A percentile compares a stretch with the other conserved stretches of the same genome.
Conservation (phyloP, 1,284 basidiomycete species). For the Apiotrichum sp. region DNA sequence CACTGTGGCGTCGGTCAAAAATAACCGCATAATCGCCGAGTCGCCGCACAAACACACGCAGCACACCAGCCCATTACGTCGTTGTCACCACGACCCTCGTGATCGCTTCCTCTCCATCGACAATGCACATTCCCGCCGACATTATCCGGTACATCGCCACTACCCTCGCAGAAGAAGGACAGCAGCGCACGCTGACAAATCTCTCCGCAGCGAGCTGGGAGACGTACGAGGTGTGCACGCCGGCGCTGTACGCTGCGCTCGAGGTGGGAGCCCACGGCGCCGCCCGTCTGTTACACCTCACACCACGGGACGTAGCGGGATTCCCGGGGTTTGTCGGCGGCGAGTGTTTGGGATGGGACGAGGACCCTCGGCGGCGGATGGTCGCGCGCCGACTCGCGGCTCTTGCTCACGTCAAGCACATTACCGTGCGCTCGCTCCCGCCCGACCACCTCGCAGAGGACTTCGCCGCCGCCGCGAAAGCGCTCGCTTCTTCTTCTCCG, state of each 20-base stretch:
- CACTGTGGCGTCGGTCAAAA: no score
- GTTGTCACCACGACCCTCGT: no score
- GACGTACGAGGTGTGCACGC: slow-evolving; percentile 18
- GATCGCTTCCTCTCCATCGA: not conserved
- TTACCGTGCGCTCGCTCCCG: slow-evolving; percentile 1
- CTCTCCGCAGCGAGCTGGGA: slow-evolving; percentile 14
- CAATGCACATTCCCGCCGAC: slow-evolving; percentile 8
- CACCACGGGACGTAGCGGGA: not conserved
- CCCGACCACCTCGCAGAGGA: not conserved
- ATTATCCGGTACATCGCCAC: slow-evolving; percentile 21
- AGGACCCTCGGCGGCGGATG: not conserved
- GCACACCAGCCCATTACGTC: no score
- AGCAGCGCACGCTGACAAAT: slow-evolving; percentile 11
- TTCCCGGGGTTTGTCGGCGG: slow-evolving; percentile 1
- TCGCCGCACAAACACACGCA: no score
- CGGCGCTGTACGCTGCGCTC: slow-evolving; percentile 18
- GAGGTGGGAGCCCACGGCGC: slow-evolving; percentile 2
- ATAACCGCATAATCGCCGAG: no score
- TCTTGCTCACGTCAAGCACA: not conserved
- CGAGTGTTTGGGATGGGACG: not conserved
- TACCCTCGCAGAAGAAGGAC: slow-evolving; percentile 6
- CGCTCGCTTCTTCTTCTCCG: not conserved
- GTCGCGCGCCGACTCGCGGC: not conserved
- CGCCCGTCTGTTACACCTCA: not conserved
- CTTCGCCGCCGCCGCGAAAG: not conserved